Base-by-base conservation (phyloP, 352 stramenopile species). In the Globisporangium abappressorium region DNA sequence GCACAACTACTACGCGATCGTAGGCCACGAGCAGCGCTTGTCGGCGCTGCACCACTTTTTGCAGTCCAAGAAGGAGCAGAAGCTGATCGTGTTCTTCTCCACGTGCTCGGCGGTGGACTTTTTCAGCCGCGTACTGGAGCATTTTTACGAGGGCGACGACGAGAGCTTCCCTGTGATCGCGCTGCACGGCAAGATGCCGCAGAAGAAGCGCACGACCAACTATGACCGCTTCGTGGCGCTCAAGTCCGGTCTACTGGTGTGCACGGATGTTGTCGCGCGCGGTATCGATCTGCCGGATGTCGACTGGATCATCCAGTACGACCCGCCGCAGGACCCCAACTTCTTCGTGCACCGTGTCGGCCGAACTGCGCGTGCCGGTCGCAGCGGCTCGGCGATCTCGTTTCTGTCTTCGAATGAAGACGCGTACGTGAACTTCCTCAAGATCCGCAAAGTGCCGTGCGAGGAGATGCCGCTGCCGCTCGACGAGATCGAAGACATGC, bases 91-190 rank as follows among this genome's bases (percentile, higher is more conserved):
- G 4, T 99, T 99, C 80, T 99, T 99, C 69, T 91, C 98, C 8
- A 99, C 98, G 7, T 99, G 98, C 77, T 96, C 95, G 0, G 94
- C 90, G 18, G 98, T 99, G n/a, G 98, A 99, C 62, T 99, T 98
- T 78, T 99, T 99, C 73, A 87, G 87, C 20, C 77, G 72, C n/a
- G 83, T 96, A 36, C 75, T 99, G 20, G 82, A 97, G 63, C 66
- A 92, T 57, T 70, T 98, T 0, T 79, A 87, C 33, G 77, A 79
- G 12, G 57, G 71, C 0, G 71, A 80, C 0, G 63, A 62, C 7
- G 73, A 65, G 3, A 49, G 65, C 20, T 81, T 87, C 46, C 79
- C 82, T 0, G 73, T 97, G 26, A 76, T 96, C 26, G 73, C 73
- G 12, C 74, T 99, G 46, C 96, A 99, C 70, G 97, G 97, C 11